Evolutionary conservation across 164 flowering plant genomes (phyloP).

Genomic region (Stephania yunnanensis): DNA sequence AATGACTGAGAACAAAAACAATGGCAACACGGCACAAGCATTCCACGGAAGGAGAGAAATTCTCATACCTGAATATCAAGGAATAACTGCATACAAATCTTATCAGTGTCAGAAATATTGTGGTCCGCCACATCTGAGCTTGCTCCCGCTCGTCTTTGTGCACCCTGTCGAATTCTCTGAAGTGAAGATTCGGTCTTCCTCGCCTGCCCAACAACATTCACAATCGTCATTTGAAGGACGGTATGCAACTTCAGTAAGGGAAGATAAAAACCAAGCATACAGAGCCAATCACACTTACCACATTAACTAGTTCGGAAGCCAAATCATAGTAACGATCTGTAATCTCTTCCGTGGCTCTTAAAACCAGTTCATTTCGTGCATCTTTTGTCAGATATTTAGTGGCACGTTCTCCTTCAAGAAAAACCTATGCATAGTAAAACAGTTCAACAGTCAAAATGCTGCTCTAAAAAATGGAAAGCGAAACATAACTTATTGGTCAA

Average conservation of each 20-base stretch:
- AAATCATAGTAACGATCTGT: conserved; percentile 64
- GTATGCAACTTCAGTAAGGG: neutral
- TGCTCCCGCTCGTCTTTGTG: conserved; percentile 79
- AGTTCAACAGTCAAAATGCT: neutral
- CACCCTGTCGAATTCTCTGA: conserved; percentile 68
- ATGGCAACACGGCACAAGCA: neutral
- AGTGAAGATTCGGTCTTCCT: conserved; percentile 83
- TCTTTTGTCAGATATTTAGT: conserved; percentile 46
- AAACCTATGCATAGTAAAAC: conserved; percentile 31
- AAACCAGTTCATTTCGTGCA: conserved; percentile 43
- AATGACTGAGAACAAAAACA: neutral
- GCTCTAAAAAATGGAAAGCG: neutral
- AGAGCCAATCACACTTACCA: conserved; percentile 44
- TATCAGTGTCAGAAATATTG: conserved; percentile 79
- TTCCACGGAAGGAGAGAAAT: neutral
- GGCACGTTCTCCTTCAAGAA: conserved; percentile 77
- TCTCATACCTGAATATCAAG: conserved; percentile 82
- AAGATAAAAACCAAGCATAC: neutral
- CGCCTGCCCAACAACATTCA: conserved; percentile 37
- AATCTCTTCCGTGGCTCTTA: conserved; percentile 58
- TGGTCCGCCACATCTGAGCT: conserved; percentile 66
- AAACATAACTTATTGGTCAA: neutral
- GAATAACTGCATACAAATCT: conserved; percentile 85
- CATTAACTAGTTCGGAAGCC: conserved; percentile 67
- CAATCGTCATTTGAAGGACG: conserved; percentile 1